Base-by-base conservation (phyloP, 1,284 basidiomycete genomes). In the Pseudomicrostroma phylloplanum region DNA sequence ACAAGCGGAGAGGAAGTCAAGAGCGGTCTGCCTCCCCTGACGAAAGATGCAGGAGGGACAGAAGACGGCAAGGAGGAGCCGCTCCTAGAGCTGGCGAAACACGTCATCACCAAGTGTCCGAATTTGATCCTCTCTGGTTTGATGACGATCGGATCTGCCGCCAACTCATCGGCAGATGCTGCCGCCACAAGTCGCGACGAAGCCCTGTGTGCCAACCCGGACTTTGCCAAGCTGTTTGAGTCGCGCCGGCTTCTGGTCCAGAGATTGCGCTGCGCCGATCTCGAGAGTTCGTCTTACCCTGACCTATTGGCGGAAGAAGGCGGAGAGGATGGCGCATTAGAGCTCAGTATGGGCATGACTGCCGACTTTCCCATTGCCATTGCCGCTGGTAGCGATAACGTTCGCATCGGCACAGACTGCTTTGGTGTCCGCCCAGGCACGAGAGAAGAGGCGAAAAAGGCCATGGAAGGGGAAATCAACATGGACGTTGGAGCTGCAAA, bases 331-430 rank as follows among this genome's bases (percentile, higher is more conserved):
- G 84, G 86, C 4, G 82, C 81, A 59, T 79, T 97, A 64, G 78
- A 92, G 74, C 79, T 98, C 76, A 94, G 91, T 74, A 97, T 97
- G 93, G 94, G 94, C 21, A 98, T 98, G 94, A 94, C 91, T 60
- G 89, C 88, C 62, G 94, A 98, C 73, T 96, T 94, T 78, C 90
- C 88, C 74, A 86, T 88, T 49, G 94, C 94, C 1, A 81, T 96
- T 63, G 84, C 83, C 77, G 86, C 88, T 17, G 94, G 92, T 0
- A 90, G 90, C 74, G 87, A 89, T 73, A 86, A 92, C 59, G 92
- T 97, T 1, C 82, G 94, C 46, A 92, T 98, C 2, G 94, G 94
- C 0, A 92, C 90, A 7, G 87, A 88, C 23, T 91, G 96, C 60
- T 96, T 97, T 78, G 94, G 94, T 0, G 81, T 66, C 21, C 65